A percentile compares a stretch with the other conserved stretches of the same genome.
These are phyloP conservation scores for Mrakia frigida DNA, from an alignment of 768 basidiomycete genomes.

Conservation along the genomic window DNA sequence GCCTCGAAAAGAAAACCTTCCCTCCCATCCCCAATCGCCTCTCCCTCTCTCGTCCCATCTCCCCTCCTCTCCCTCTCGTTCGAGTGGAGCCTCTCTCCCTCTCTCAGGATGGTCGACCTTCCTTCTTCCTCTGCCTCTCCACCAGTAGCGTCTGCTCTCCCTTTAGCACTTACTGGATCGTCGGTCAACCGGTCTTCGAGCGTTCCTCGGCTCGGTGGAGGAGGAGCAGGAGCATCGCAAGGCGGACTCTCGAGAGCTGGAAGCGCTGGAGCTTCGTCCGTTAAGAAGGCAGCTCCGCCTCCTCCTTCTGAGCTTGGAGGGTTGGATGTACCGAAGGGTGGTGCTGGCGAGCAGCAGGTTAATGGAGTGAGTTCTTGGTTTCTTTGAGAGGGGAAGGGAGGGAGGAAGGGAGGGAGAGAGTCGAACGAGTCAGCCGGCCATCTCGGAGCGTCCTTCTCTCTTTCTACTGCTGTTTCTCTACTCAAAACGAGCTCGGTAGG, in stretches of 20 bases:
- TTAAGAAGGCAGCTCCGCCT: background rate
- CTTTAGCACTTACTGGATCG: background rate
- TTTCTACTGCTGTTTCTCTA: background rate
- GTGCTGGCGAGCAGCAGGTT: constrained; percentile 2
- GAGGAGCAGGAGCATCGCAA: background rate
- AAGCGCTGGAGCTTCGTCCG: background rate
- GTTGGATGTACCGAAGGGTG: background rate
- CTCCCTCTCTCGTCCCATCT: background rate
- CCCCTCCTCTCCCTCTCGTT: background rate
- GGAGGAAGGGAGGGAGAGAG: background rate
- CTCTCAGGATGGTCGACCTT: background rate
- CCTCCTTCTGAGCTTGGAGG: background rate
- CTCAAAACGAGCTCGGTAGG: background rate
- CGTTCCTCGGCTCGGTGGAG: background rate
- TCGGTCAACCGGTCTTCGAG: background rate
- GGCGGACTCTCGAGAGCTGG: background rate
- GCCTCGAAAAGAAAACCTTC: too few species aligned
- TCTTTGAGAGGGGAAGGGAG: background rate
- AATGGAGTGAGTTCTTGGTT: background rate
- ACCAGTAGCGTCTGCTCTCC: background rate
- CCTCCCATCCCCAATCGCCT: too few species aligned
- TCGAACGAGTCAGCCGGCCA: background rate
- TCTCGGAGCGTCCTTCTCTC: background rate
- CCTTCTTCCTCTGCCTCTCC: background rate
- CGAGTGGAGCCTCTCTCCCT: background rate